Base-by-base conservation (phyloP, 352 stramenopile genomes). In the Phytophthora colocasiae region DNA sequence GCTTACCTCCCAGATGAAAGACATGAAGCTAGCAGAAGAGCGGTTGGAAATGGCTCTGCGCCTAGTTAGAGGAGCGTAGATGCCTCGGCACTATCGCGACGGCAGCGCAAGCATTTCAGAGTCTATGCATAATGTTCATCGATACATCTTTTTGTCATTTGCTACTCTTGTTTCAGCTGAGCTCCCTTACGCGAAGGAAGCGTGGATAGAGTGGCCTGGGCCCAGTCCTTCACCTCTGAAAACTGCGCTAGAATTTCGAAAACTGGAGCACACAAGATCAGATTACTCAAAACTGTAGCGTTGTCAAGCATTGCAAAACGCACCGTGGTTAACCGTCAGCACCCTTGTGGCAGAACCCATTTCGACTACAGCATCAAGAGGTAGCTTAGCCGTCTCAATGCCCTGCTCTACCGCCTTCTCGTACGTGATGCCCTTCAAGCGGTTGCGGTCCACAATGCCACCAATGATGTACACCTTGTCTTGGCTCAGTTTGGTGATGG, bases 401-500 rank as follows among this genome's bases (percentile, higher is more conserved):
- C 85, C 89, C 34, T 98, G 84, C 50, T 85, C 66, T 34, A 95
- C 49, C 4, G 96, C 96, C 66, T 98, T 97, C 49, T 98, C 73
- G 57, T 98, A 96, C 11, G 96, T 97, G 17, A 88, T 85, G 9
- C 87, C 80, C 68, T 98, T 98, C n/a, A 98, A 83, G n/a, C 97
- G 88, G 73, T 99, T 99, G 51, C 97, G 84, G 80, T 99, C 97
- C 24, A 99, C 97, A 72, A 99, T 99, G 19, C 97, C 97, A 15
- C 97, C 97, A 70, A 99, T 99, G 43, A 98, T 93, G 74, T 98
- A 99, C 26, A 97, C 87, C 66, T 98, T 96, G 65, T 93, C 81
- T 34, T 85, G 78, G 52, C 95, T 83, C 19, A 98, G 73, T 31
- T 89, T 77, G 15, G 87, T 89, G 60, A 98, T 85, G 24, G 85